These are phyloP conservation scores for Nigrospora osmanthi DNA, from an alignment of 2,329 filamentous ascomycete genomes.

Conservation along the genomic window DNA sequence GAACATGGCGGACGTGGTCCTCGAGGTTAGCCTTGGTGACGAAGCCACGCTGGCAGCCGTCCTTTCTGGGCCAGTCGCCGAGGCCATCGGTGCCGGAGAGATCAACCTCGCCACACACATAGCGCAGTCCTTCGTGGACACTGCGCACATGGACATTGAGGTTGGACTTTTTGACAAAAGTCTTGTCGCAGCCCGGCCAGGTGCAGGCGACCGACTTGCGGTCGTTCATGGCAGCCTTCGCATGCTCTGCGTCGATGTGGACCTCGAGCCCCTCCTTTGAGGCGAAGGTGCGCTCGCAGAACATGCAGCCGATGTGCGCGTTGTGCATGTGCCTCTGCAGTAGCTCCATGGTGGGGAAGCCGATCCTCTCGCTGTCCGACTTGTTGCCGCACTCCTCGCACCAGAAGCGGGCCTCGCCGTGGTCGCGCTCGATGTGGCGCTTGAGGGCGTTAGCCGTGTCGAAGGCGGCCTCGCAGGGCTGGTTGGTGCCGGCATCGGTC, in stretches of 20 bases:
- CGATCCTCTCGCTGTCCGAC: constrained; percentile 34
- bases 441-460: constrained; percentile 65
- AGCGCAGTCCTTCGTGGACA: constrained; percentile 69
- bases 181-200: constrained; percentile 60
- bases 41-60: constrained; percentile 70
- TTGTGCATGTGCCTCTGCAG: constrained; percentile 67
- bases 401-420: constrained; percentile 64
- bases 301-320: constrained; percentile 67
- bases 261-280: constrained; percentile 61
- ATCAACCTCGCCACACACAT: constrained; percentile 68
- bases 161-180: constrained; percentile 79
- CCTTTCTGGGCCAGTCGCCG: constrained; percentile 52
- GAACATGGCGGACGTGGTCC: constrained; percentile 76
- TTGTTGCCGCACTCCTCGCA: constrained; percentile 61
- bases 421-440: constrained; percentile 62
- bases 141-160: constrained; percentile 71
- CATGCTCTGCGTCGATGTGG: constrained; percentile 74
- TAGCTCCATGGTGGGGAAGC: constrained; percentile 65
- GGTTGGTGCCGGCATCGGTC: constrained; percentile 11
- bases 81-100: constrained; percentile 50
- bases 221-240: constrained; percentile 51
- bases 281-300: constrained; percentile 63
- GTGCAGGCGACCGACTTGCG: constrained; percentile 61
- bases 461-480: constrained; percentile 59
- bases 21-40: constrained; percentile 71